Evolutionary conservation across 228 moss, liverwort and hornwort genomes (phyloP).

Genomic region (Sphagnum magellanicum): DNA sequence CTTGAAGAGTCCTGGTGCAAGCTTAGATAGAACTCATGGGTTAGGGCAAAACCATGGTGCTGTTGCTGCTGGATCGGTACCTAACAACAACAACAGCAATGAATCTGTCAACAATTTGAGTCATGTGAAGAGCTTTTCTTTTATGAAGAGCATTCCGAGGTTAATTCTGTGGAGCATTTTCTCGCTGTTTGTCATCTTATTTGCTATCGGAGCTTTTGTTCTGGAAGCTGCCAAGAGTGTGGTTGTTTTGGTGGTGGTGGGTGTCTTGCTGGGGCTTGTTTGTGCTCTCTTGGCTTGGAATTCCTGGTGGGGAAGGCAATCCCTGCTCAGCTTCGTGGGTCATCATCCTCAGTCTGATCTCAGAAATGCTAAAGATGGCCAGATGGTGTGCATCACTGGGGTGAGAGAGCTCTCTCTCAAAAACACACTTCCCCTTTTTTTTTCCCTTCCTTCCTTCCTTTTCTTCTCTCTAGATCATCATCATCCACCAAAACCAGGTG

Average conservation of each 20-base stretch:
- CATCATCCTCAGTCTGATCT: conserved; percentile 59
- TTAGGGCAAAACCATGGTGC: background rate
- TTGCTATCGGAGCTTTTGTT: conserved; percentile 71
- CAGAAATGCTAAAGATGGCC: conserved; percentile 66
- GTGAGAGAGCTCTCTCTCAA: conserved; percentile 21
- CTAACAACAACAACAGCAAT: background rate
- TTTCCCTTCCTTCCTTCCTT: background rate
- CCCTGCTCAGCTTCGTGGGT: conserved; percentile 43
- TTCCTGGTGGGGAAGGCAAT: conserved; percentile 40
- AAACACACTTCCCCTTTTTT: background rate
- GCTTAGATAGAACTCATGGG: background rate
- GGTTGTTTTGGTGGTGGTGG: conserved; percentile 61
- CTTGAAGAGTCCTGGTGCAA: background rate
- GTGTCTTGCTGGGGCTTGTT: conserved; percentile 39
- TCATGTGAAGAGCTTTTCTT: conserved; percentile 35
- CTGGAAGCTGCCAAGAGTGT: conserved; percentile 75
- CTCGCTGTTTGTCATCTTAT: conserved; percentile 69
- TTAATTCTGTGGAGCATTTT: conserved; percentile 62
- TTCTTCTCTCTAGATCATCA: too few relatives aligned
- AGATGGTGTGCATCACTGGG: conserved; percentile 78
- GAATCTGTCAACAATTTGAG: conserved; percentile 64
- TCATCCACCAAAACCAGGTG: too few relatives aligned
- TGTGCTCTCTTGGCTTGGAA: conserved; percentile 55
- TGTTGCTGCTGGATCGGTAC: too few relatives aligned
- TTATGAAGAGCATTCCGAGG: conserved; percentile 50